phyloP scores from a whole-genome alignment of 306 rosid species.

The Vigna reflexopilosa region DNA sequence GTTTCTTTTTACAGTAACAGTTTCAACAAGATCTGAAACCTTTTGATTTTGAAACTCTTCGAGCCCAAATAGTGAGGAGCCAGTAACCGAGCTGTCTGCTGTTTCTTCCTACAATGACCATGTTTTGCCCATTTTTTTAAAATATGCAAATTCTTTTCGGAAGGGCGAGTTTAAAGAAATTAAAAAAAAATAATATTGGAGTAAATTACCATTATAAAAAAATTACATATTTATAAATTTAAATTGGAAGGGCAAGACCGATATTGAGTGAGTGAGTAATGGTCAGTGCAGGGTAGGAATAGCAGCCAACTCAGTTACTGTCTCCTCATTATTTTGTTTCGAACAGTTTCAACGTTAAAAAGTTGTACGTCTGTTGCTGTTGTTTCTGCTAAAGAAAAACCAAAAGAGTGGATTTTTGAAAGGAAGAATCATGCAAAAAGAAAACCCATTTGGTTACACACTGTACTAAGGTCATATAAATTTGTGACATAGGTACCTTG shows the following conservation, averaged over 20 bases:
- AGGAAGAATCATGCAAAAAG: background rate
- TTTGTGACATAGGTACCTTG: too few relatives aligned
- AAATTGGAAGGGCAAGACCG: background rate
- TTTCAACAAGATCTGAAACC: background rate
- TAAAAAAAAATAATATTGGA: too few relatives aligned
- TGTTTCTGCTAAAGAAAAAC: background rate
- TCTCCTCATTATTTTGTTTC: background rate
- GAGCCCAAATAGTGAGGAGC: background rate
- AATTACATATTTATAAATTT: background rate
- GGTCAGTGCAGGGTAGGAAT: background rate
- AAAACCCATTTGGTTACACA: background rate
- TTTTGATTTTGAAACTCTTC: background rate
- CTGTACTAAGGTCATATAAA: too few relatives aligned
- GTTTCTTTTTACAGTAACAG: background rate
- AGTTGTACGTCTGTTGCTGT: background rate
- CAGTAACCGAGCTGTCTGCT: background rate
- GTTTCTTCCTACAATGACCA: background rate
- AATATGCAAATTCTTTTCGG: background rate
- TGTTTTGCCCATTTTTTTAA: background rate
- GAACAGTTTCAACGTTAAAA: background rate
- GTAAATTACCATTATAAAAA: too few relatives aligned
- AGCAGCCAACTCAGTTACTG: background rate
- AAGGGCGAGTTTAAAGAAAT: background rate
- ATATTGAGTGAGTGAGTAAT: background rate
- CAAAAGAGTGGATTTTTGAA: background rate